These are phyloP conservation scores for Endothia cerciana DNA, from an alignment of 2,329 filamentous ascomycete genomes.

Conservation along the genomic window DNA sequence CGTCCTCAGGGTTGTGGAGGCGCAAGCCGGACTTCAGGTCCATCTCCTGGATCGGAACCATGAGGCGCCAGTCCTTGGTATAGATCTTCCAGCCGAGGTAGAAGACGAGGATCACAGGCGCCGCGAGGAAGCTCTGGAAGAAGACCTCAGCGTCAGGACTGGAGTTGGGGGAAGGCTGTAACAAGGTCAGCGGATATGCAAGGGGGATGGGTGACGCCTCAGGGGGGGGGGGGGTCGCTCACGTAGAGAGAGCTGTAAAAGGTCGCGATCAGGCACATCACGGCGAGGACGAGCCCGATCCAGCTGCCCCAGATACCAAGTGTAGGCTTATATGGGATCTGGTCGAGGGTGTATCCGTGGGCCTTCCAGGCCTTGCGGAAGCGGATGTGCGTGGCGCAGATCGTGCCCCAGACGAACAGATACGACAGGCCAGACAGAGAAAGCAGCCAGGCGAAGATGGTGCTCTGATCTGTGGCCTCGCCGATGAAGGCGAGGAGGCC, in stretches of 20 bases:
- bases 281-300: conserved; percentile 68
- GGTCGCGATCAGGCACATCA: conserved; percentile 70
- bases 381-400: conserved; percentile 67
- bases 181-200: conserved; percentile 25
- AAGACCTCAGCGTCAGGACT: conserved; percentile 51
- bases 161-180: conserved; percentile 40
- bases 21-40: conserved; percentile 64
- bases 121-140: conserved; percentile 63
- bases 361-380: conserved; percentile 65
- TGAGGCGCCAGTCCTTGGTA: conserved; percentile 55
- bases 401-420: conserved; percentile 76
- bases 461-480: conserved; percentile 44
- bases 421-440: conserved; percentile 73
- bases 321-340: conserved; percentile 52
- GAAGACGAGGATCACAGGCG: conserved; percentile 57
- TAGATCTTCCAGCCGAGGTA: conserved; percentile 71
- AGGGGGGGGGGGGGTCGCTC: conserved; percentile 31
- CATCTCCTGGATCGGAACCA: conserved; percentile 61
- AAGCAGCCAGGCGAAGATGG: conserved; percentile 67
- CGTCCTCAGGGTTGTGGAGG: conserved; percentile 51
- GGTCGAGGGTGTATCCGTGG: conserved; percentile 56
- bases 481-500: conserved; percentile 64
- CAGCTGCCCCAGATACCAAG: conserved; percentile 69
- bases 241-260: conserved; percentile 70
- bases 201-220: not conserved